phyloP scores from a whole-genome alignment of 2,329 filamentous ascomycete species.

The Penicillium sp. region DNA sequence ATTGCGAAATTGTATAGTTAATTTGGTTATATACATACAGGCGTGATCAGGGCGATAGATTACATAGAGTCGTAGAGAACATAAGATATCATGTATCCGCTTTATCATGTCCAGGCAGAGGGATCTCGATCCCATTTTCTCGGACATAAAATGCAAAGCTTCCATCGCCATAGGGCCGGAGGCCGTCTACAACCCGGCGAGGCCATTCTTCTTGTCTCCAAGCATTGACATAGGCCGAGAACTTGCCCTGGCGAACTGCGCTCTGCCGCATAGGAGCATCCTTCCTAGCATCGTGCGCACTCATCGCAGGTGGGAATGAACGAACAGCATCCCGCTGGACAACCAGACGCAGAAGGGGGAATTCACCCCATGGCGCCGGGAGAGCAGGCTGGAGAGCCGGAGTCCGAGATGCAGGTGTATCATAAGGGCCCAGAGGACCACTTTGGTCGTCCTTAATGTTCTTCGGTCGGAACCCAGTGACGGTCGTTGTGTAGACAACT shows the following conservation, averaged over 20 bases:
- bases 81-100: not conserved
- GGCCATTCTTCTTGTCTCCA: constrained; percentile 39
- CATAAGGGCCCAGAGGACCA: constrained; percentile 18
- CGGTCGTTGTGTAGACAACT: constrained; percentile 40
- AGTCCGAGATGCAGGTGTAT: constrained; percentile 11
- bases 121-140: constrained; percentile 26
- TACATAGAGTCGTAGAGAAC: not conserved
- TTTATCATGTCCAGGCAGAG: constrained; percentile 4
- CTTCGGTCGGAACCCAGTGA: constrained; percentile 16
- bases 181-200: constrained; percentile 29
- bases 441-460: not conserved
- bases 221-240: constrained; percentile 40
- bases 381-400: constrained; percentile 36
- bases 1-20: constrained; percentile 55
- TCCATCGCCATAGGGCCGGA: constrained; percentile 27
- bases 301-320: constrained; percentile 37
- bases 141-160: constrained; percentile 33
- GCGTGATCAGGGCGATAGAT: not conserved
- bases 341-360: constrained; percentile 40
- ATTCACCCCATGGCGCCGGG: constrained; percentile 40
- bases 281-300: constrained; percentile 31
- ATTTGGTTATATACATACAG: not conserved
- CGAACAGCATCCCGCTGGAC: constrained; percentile 37
- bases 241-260: constrained; percentile 35
- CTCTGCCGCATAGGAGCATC: constrained; percentile 38